Evolutionary conservation across 768 basidiomycete genomes (phyloP).

Genomic region (Psilocybe sp.): DNA sequence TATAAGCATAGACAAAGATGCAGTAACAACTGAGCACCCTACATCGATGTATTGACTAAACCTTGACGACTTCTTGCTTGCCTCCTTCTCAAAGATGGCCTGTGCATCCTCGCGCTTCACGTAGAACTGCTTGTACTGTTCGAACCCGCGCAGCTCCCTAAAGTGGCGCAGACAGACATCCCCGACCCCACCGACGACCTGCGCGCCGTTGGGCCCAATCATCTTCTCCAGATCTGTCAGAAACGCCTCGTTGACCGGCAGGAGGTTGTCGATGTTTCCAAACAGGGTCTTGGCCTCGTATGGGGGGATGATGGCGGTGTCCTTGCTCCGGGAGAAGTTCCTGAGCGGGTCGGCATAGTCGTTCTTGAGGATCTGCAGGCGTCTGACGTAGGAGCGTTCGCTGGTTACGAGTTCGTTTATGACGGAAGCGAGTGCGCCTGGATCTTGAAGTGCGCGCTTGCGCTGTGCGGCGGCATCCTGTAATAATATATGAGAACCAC

Average conservation of each 20-base stretch:
- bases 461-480: constrained; percentile 42
- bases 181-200: constrained; percentile 64
- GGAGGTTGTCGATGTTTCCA: constrained; percentile 86
- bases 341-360: constrained; percentile 92
- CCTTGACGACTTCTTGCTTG: constrained; percentile 73
- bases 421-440: constrained; percentile 66
- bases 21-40: constrained; percentile 21
- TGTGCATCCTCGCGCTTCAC: constrained; percentile 93
- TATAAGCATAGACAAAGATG: constrained; percentile 9
- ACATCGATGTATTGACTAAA: constrained; percentile 90
- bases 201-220: constrained; percentile 56
- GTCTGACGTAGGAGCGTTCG: constrained; percentile 84
- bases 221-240: constrained; percentile 80
- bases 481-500: background rate
- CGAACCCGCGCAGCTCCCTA: constrained; percentile 79
- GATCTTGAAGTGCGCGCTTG: constrained; percentile 61
- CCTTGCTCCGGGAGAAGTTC: constrained; percentile 78
- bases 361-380: constrained; percentile 77
- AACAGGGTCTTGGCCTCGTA: constrained; percentile 95
- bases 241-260: constrained; percentile 89
- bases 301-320: constrained; percentile 80
- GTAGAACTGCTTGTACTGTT: constrained; percentile 90
- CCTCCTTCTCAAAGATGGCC: constrained; percentile 79
- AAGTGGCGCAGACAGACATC: constrained; percentile 88
- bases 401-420: constrained; percentile 87